These are phyloP conservation scores for Colletotrichum endophyticum DNA, from an alignment of 2,329 filamentous ascomycete species.

Conservation along the genomic window DNA sequence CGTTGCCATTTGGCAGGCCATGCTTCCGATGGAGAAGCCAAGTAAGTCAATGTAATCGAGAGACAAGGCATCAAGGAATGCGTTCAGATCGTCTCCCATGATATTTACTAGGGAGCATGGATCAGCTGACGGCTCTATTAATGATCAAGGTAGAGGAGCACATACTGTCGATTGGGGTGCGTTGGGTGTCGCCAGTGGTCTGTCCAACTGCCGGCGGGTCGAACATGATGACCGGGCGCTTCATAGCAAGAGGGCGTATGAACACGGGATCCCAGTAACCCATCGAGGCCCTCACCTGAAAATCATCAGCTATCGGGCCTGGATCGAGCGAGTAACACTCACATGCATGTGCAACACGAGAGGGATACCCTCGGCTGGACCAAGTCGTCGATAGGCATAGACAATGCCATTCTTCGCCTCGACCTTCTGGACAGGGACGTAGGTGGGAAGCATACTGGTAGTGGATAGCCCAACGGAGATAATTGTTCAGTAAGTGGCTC, in stretches of 20 bases:
- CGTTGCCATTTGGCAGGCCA: constrained; percentile 3
- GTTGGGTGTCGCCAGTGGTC: not conserved
- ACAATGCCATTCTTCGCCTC: not conserved
- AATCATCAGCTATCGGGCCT: not conserved
- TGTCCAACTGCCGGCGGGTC: constrained; percentile 4
- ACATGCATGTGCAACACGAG: constrained; percentile 12
- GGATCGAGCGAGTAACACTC: not conserved
- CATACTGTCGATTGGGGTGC: not conserved
- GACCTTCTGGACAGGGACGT: constrained; percentile 4
- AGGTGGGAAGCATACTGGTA: not conserved
- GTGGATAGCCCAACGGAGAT: not conserved
- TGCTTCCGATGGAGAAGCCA: constrained; percentile 1
- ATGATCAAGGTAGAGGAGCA: not conserved
- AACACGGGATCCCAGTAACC: constrained; percentile 10
- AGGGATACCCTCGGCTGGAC: not conserved
- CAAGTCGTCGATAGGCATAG: constrained; percentile 4
- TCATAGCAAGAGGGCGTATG: not conserved
- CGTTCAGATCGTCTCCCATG: constrained; percentile 5
- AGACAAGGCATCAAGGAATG: not conserved
- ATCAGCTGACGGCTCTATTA: not conserved
- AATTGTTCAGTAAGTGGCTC: not conserved
- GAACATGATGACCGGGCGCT: constrained; percentile 12
- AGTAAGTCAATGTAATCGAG: constrained; percentile 2
- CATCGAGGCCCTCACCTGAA: constrained; percentile 3
- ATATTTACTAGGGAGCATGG: not conserved